phyloP scores from a whole-genome alignment of 805 yeast species.

The Cyberlindnera maritima region DNA sequence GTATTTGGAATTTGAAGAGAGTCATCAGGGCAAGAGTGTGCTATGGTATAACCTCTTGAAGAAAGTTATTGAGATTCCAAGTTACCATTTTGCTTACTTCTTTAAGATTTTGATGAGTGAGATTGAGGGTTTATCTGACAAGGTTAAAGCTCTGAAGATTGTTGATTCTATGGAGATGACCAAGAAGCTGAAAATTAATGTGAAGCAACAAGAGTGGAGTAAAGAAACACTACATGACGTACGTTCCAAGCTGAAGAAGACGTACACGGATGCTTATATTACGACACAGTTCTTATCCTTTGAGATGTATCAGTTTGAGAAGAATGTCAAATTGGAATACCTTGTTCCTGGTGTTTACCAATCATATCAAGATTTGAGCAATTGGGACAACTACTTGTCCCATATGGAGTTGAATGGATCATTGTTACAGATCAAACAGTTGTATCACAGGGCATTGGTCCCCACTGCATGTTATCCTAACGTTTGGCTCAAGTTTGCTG shows the following conservation, averaged over 20 bases:
- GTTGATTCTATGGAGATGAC: slow-evolving; percentile 19
- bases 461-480: slow-evolving; percentile 42
- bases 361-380: slow-evolving; percentile 46
- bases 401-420: slow-evolving; percentile 41
- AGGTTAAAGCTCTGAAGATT: slow-evolving; percentile 11
- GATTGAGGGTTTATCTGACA: slow-evolving; percentile 17
- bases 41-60: slow-evolving; percentile 38
- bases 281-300: slow-evolving; percentile 52
- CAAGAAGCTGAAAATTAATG: slow-evolving; percentile 22
- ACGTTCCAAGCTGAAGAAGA: slow-evolving; percentile 41
- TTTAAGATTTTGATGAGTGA: slow-evolving; percentile 39
- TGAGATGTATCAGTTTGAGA: slow-evolving; percentile 50
- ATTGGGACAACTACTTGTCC: slow-evolving; percentile 59
- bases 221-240: slow-evolving; percentile 27
- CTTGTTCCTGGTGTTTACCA: slow-evolving; percentile 33
- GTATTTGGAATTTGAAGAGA: slow-evolving; percentile 44
- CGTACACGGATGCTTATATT: slow-evolving; percentile 50
- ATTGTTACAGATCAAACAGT: slow-evolving; percentile 23
- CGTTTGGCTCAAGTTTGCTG: slow-evolving; percentile 50
- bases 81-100: slow-evolving; percentile 50
- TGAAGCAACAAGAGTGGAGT: slow-evolving; percentile 3
- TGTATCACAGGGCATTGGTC: slow-evolving; percentile 49
- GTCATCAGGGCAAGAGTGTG: slow-evolving; percentile 30
- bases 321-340: slow-evolving; percentile 36
- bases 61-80: slow-evolving; percentile 51